Evolutionary conservation across 352 stramenopile species (phyloP).

Genomic region (Globisporangium emineosum): DNA sequence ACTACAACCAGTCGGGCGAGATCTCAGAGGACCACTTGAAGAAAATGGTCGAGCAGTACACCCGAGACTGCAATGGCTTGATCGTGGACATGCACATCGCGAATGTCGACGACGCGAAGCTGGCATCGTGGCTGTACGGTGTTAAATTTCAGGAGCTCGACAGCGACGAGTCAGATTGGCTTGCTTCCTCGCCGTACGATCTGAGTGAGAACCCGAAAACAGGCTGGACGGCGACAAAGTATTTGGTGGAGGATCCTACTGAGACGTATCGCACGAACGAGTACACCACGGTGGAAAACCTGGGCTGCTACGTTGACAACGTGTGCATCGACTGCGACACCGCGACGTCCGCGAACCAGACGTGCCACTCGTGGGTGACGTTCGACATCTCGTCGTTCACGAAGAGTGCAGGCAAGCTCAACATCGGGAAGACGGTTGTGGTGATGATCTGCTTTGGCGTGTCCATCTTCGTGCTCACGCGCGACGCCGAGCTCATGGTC

Average conservation of each 20-base stretch:
- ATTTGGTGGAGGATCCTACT: slow-evolving; percentile 38
- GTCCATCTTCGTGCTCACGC: slow-evolving; percentile 91
- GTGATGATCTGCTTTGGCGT: slow-evolving; percentile 91
- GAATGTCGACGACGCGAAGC: slow-evolving; percentile 36
- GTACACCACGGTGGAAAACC: slow-evolving; percentile 56
- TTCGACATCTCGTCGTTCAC: slow-evolving; percentile 69
- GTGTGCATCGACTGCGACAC: slow-evolving; percentile 50
- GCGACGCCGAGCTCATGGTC: slow-evolving; percentile 93
- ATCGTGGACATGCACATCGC: slow-evolving; percentile 62
- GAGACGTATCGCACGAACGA: slow-evolving; percentile 53
- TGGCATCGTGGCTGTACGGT: slow-evolving; percentile 52
- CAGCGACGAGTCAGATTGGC: slow-evolving; percentile 43
- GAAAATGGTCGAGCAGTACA: slow-evolving; percentile 65
- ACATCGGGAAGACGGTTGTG: slow-evolving; percentile 85
- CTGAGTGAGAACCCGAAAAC: slow-evolving; percentile 64
- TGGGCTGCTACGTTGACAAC: slow-evolving; percentile 67
- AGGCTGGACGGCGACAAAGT: slow-evolving; percentile 52
- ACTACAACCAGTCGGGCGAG: slow-evolving; percentile 69
- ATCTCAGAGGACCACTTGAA: slow-evolving; percentile 49
- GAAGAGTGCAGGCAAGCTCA: slow-evolving; percentile 44
- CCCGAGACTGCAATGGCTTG: slow-evolving; percentile 67
- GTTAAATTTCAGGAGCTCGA: slow-evolving; percentile 58
- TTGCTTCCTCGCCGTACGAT: slow-evolving; percentile 29
- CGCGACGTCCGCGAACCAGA: slow-evolving; percentile 24
- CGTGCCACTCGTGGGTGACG: slow-evolving; percentile 66